Percentiles rank a stretch among this genome's conserved stretches.
phyloP scores from a whole-genome alignment of 2,329 filamentous ascomycete genomes.

The Beauveria caledonica region DNA sequence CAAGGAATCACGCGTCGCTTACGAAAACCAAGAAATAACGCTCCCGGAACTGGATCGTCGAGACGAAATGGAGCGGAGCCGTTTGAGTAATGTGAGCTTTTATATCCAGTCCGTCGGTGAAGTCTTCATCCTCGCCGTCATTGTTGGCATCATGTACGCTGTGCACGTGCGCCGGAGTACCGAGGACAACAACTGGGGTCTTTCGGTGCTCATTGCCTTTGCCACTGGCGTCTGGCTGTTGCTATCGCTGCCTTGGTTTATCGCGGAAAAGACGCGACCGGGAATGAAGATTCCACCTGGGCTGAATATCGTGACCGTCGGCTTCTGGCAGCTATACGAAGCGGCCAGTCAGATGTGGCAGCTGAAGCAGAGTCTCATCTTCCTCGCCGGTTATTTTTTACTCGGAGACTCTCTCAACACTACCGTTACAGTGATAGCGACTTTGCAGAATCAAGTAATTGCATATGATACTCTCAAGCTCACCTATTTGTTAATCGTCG shows the following conservation, averaged over 20 bases:
- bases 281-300: constrained; percentile 36
- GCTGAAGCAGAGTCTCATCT: constrained; percentile 56
- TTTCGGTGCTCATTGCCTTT: constrained; percentile 58
- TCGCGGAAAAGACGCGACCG: constrained; percentile 54
- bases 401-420: constrained; percentile 64
- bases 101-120: constrained; percentile 56
- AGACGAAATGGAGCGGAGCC: constrained; percentile 55
- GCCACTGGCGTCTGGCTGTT: constrained; percentile 56
- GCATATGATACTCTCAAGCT: constrained; percentile 56
- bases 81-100: constrained; percentile 55
- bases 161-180: constrained; percentile 50
- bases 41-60: constrained; percentile 51
- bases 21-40: constrained; percentile 38
- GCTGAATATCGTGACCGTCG: constrained; percentile 45
- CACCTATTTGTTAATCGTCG: constrained; percentile 59
- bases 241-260: constrained; percentile 58
- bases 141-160: constrained; percentile 56
- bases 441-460: constrained; percentile 57
- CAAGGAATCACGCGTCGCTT: constrained; percentile 24
- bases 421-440: constrained; percentile 59
- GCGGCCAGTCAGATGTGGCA: constrained; percentile 54
- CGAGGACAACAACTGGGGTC: constrained; percentile 57
- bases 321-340: constrained; percentile 52
- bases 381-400: constrained; percentile 59
- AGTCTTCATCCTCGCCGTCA: constrained; percentile 53